Percentiles rank a stretch among this genome's conserved stretches.
Conservation (phyloP, 1,284 basidiomycete genomes). For the Puccinia brachypodii region DNA sequence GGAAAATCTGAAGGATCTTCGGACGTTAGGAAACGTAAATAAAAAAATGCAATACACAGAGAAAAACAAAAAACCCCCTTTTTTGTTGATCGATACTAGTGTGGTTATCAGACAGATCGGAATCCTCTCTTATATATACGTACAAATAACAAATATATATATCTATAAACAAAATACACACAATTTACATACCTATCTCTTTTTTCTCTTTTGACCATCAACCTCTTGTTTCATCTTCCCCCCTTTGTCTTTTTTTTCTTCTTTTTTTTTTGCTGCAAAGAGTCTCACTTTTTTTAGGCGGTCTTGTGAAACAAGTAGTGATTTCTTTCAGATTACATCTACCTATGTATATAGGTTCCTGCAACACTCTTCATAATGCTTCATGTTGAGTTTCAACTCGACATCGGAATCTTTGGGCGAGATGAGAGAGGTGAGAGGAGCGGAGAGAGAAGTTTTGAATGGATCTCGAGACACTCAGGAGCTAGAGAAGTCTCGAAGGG, state of each 20-base stretch:
- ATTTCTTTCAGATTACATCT: too few species aligned
- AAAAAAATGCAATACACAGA: background rate
- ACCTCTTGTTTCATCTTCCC: background rate
- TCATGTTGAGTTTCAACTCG: too few species aligned
- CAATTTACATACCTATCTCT: too few species aligned
- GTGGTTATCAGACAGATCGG: background rate
- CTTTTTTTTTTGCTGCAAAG: background rate
- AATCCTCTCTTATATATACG: background rate
- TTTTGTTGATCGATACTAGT: background rate
- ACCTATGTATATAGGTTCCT: too few species aligned
- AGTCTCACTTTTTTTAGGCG: background rate
- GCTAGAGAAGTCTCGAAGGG: too few species aligned
- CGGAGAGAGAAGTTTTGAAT: too few species aligned
- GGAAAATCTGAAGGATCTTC: conserved; percentile 26
- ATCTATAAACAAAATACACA: background rate
- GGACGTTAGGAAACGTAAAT: conserved; percentile 48
- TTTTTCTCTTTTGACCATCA: background rate
- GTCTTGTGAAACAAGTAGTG: background rate
- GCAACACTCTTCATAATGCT: too few species aligned
- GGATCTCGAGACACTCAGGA: too few species aligned
- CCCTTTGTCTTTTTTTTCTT: background rate
- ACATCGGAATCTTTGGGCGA: too few species aligned
- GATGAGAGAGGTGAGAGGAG: too few species aligned
- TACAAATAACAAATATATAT: background rate
- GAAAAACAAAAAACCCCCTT: background rate